Conservation (phyloP, 2,329 filamentous ascomycete species). For the Pezicula carpinea region DNA sequence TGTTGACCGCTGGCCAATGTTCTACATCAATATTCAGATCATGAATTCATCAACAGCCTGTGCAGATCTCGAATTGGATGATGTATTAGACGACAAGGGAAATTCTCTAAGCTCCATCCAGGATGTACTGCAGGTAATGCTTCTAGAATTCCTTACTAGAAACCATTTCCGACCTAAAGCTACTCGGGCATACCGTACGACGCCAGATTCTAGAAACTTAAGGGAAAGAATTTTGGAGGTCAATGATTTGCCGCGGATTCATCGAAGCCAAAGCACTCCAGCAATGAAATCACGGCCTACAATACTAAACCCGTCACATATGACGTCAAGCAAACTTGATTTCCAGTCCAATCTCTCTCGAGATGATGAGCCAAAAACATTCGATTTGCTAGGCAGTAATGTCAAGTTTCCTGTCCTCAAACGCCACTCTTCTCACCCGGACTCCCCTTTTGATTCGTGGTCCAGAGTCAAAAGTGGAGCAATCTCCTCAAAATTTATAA, state of each 20-base stretch:
- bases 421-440: constrained; percentile 6
- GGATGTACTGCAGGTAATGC: constrained; percentile 63
- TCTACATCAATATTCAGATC: constrained; percentile 65
- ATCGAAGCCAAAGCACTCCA: neutral
- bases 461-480: constrained; percentile 32
- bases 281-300: neutral
- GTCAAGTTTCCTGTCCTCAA: constrained; percentile 21
- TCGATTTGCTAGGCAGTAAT: constrained; percentile 13
- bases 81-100: constrained; percentile 40
- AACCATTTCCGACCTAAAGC: constrained; percentile 51
- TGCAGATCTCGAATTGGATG: constrained; percentile 27
- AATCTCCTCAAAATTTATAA: neutral
- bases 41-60: neutral
- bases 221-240: neutral
- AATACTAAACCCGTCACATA: neutral
- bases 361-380: neutral
- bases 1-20: constrained; percentile 84
- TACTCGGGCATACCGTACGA: neutral
- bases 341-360: constrained; percentile 4
- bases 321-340: neutral
- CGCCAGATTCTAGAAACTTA: neutral
- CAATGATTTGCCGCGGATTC: neutral
- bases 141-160: constrained; percentile 70
- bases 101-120: constrained; percentile 44
- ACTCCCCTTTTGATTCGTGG: constrained; percentile 33